Evolutionary conservation across 345 rosid species (phyloP), one percentile per base, ranked within the genome.

Genomic region (Acer negundo): DNA sequence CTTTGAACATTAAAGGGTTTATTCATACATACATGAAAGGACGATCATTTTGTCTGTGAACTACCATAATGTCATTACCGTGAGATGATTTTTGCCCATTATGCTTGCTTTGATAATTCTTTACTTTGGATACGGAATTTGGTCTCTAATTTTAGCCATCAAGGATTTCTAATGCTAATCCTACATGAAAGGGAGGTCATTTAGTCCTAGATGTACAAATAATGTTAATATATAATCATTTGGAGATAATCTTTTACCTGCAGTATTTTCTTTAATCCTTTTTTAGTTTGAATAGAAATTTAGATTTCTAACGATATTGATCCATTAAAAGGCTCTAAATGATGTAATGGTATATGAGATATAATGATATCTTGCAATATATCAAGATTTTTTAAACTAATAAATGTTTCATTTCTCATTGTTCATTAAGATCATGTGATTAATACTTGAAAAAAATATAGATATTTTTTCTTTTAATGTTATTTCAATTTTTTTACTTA

Each of bases 401-500:
- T 40, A 15, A 38, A 8, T 51, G 42, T 53, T 47, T 6, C 13
- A 20, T 64, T 38, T 47, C n/a, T 55, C 28, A n/a, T 20, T 2
- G 8, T n/a, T 46, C 23, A 63, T 65, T 67, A 67, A 65, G 66
- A 24, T 67, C 38, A 22, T 19, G 22, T 63, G 8, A 10, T 16
- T 46, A 40, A 46, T 46, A 6, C 17, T 23, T 1, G 24, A 59
- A 59, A 58, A 31, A 35, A 35, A 35, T 35, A 35, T 35, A 35
- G 6, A 40, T 42, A 44, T 42, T 77, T 49, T 24, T 17, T 31
- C 47, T 23, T 24, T 59, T 31, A 31, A 20, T 74, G 7, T 23
- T 69, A 53, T 26, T 38, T 61, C 62, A 56, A 69, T 7, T 70
- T 13, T 16, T 67, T 6, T 62, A 38, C 40, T 75, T 42, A 69